These are phyloP conservation scores for Bruguiera parviflora DNA, from an alignment of 345 rosid genomes.

Conservation along the genomic window DNA sequence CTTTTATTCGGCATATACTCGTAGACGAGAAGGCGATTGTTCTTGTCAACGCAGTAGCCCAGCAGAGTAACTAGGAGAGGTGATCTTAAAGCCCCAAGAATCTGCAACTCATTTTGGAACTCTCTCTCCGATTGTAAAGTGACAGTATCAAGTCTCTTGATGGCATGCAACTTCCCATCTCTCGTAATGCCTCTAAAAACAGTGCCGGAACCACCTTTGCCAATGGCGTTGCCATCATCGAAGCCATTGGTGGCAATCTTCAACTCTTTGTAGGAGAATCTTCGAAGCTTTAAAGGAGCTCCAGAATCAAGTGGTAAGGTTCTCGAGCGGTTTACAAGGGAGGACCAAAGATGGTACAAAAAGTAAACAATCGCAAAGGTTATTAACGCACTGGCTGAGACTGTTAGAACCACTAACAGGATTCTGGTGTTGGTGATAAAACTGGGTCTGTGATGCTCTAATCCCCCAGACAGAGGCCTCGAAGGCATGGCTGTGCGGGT, in stretches of 20 bases:
- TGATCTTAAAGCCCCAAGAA: constrained; percentile 83
- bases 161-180: constrained; percentile 77
- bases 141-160: constrained; percentile 67
- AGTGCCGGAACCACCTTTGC: constrained; percentile 97
- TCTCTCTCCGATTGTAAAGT: constrained; percentile 77
- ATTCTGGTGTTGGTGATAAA: constrained; percentile 46
- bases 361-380: constrained; percentile 66
- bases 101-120: constrained; percentile 95
- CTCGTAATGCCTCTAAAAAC: constrained; percentile 73
- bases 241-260: constrained; percentile 74
- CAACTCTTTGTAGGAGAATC: constrained; percentile 71
- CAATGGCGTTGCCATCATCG: constrained; percentile 59
- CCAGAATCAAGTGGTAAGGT: constrained; percentile 71
- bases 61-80: constrained; percentile 66
- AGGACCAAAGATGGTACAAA: constrained; percentile 68
- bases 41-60: constrained; percentile 87
- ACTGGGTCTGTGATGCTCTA: constrained; percentile 34
- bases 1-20: constrained; percentile 97
- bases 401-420: constrained; percentile 59
- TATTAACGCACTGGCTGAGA: constrained; percentile 67
- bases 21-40: constrained; percentile 68
- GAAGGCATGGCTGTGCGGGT: constrained; percentile 58
- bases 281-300: constrained; percentile 63
- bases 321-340: constrained; percentile 58
- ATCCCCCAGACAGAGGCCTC: constrained; percentile 50